Evolutionary conservation across 2,329 filamentous ascomycete species (phyloP).

Genomic region (Epichloe coenophiala): DNA sequence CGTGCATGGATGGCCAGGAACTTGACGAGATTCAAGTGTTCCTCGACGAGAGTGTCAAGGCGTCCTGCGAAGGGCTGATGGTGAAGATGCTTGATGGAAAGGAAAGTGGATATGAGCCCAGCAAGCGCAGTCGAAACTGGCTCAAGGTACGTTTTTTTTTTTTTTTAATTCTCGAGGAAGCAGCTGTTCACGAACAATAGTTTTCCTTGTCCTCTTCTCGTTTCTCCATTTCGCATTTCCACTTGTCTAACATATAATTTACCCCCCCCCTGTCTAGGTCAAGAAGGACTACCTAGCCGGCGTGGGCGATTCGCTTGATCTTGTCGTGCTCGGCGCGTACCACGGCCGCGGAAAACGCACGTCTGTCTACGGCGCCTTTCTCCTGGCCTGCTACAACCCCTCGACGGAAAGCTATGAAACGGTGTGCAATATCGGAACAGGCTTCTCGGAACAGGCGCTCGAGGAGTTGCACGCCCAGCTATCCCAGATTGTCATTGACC

Average conservation of each 20-base stretch:
- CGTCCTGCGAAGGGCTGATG: conserved; percentile 95
- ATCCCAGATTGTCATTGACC: conserved; percentile 67
- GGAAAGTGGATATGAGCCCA: conserved; percentile 91
- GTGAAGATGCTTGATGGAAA: conserved; percentile 96
- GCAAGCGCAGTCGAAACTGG: conserved; percentile 94
- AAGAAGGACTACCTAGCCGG: conserved; percentile 99
- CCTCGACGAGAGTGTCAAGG: conserved; percentile 88
- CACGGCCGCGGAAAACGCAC: conserved; percentile 91
- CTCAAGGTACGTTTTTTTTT: conserved; percentile 53
- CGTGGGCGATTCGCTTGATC: conserved; percentile 87
- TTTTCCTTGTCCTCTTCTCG: background rate
- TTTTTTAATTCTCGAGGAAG: background rate
- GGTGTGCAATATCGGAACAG: conserved; percentile 96
- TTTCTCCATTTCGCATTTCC: background rate
- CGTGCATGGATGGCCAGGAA: conserved; percentile 73
- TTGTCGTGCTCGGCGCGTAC: conserved; percentile 92
- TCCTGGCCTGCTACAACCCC: conserved; percentile 86
- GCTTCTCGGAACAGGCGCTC: conserved; percentile 90
- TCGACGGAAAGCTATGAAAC: conserved; percentile 76
- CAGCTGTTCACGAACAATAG: background rate
- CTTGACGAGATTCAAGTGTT: conserved; percentile 88
- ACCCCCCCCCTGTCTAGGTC: conserved; percentile 37
- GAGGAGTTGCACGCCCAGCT: conserved; percentile 71
- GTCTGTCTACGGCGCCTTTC: conserved; percentile 87
- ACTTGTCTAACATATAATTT: background rate